phyloP scores from a whole-genome alignment of 192 early-diverging fungal species.

The Spizellomyces punctatus region DNA sequence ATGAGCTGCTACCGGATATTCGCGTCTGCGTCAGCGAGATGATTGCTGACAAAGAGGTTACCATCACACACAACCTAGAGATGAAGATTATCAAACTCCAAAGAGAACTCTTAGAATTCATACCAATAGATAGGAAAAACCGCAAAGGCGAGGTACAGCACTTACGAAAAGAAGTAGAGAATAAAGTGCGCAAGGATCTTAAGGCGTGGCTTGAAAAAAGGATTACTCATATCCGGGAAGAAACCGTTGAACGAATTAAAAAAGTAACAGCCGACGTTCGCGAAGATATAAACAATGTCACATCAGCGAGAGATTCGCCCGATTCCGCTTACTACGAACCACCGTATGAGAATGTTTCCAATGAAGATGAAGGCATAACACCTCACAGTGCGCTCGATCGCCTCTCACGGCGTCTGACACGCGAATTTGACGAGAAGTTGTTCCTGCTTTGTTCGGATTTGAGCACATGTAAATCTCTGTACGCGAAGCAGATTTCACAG shows the following conservation, averaged over 20 bases:
- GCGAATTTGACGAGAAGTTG: conserved; percentile 60
- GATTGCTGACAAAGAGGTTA: neutral
- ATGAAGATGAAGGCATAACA: neutral
- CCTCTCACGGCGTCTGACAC: conserved; percentile 11
- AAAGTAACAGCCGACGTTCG: conserved; percentile 1
- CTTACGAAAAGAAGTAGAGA: neutral
- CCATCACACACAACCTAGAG: conserved; percentile 5
- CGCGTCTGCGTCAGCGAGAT: neutral
- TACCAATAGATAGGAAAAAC: neutral
- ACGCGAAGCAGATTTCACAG: conserved; percentile 28
- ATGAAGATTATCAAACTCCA: neutral
- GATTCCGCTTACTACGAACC: neutral
- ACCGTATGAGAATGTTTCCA: neutral
- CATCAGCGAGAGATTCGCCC: neutral
- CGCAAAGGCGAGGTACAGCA: neutral
- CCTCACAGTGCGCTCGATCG: neutral
- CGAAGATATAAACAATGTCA: neutral
- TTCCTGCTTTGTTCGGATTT: conserved; percentile 49
- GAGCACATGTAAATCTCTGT: conserved; percentile 43
- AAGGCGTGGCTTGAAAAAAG: conserved; percentile 6
- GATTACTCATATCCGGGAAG: neutral
- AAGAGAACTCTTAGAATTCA: conserved; percentile 3
- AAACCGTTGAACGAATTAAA: neutral
- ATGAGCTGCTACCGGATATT: neutral
- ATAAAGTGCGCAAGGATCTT: conserved; percentile 8